Evolutionary conservation across 495 filamentous ascomycete genomes (phyloP).

Genomic region (Astrothelium macrocarpum): DNA sequence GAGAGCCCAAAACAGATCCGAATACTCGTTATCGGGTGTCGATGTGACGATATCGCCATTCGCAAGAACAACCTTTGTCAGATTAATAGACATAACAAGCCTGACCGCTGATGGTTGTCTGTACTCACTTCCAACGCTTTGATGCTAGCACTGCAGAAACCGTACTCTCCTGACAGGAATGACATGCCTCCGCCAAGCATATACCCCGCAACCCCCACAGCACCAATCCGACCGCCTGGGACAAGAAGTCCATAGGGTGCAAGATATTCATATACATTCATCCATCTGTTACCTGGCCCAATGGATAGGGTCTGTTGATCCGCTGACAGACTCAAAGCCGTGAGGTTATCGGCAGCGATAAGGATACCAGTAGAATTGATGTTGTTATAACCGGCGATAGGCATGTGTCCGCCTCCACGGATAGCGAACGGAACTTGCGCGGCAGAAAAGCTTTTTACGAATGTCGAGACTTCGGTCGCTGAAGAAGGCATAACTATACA

Average conservation of each 20-base stretch:
- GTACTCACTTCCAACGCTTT: constrained; percentile 33
- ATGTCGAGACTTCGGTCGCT: not conserved
- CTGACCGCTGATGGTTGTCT: constrained; percentile 43
- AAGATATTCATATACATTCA: constrained; percentile 20
- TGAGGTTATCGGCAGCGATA: not conserved
- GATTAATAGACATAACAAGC: constrained; percentile 24
- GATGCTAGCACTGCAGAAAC: constrained; percentile 23
- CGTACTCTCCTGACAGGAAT: constrained; percentile 9
- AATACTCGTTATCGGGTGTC: constrained; percentile 17
- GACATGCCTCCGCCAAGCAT: constrained; percentile 21
- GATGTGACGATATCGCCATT: constrained; percentile 23
- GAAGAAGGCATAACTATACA: not conserved
- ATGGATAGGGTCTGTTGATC: constrained; percentile 23
- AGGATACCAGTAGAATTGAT: constrained; percentile 4
- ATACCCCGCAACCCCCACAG: constrained; percentile 28
- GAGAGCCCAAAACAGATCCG: constrained; percentile 34
- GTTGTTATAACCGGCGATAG: not conserved
- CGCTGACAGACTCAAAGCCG: constrained; percentile 29
- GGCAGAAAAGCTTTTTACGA: not conserved
- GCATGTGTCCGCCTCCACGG: not conserved
- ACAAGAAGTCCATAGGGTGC: constrained; percentile 15
- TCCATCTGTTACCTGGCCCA: constrained; percentile 24
- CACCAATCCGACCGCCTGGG: constrained; percentile 19
- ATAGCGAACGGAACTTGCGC: not conserved
- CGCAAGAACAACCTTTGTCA: constrained; percentile 23